Conservation (phyloP, 805 yeast genomes). For the Pichia kluyveri region DNA sequence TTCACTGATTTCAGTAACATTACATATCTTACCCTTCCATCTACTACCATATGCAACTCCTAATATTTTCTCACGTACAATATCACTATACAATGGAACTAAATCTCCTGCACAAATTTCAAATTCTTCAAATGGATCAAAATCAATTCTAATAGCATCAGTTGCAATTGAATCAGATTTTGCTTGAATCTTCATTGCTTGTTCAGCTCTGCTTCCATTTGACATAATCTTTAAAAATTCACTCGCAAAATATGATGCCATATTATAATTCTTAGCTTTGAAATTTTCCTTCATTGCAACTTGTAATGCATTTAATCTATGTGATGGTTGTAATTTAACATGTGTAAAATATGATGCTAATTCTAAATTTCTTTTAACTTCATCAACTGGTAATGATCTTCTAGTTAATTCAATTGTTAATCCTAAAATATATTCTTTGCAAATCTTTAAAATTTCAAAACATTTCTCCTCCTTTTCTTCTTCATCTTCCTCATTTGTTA, state of each 20-base stretch:
- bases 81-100: constrained; percentile 81
- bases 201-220: constrained; percentile 77
- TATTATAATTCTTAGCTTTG: constrained; percentile 77
- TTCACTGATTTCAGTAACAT: constrained; percentile 62
- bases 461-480: constrained; percentile 72
- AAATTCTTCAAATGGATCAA: constrained; percentile 86
- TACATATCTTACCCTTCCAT: constrained; percentile 72
- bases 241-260: constrained; percentile 83
- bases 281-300: constrained; percentile 93
- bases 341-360: constrained; percentile 93
- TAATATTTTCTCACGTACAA: constrained; percentile 71
- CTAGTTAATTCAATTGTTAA: constrained; percentile 85
- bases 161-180: constrained; percentile 72
- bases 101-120: constrained; percentile 80
- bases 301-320: constrained; percentile 79
- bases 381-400: constrained; percentile 64
- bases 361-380: constrained; percentile 80
- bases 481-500: constrained; percentile 66
- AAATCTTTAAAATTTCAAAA: constrained; percentile 55
- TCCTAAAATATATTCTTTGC: constrained; percentile 89
- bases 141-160: constrained; percentile 85
- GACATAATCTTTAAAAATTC: constrained; percentile 66
- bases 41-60: constrained; percentile 78
- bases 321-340: constrained; percentile 73
- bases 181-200: constrained; percentile 74